These are phyloP conservation scores for Santalum album DNA, from an alignment of 164 flowering plant genomes.

Conservation along the genomic window DNA sequence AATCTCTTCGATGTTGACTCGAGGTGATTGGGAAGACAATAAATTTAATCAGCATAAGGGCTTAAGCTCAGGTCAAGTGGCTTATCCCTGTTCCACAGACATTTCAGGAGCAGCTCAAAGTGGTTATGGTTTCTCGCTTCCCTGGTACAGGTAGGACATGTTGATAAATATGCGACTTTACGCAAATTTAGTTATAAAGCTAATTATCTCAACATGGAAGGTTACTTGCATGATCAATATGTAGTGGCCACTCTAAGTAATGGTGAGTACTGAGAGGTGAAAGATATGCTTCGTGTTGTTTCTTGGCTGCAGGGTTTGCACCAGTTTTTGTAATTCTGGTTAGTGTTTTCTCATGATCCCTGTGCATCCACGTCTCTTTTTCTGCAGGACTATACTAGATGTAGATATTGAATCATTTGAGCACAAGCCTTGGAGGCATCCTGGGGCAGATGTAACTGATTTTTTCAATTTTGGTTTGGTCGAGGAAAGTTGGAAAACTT, in stretches of 20 bases:
- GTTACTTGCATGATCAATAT: not conserved
- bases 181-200: too few relatives aligned
- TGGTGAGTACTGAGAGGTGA: too few relatives aligned
- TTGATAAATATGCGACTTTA: too few relatives aligned
- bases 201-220: not conserved
- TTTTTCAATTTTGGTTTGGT: conserved; percentile 59
- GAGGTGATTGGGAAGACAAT: conserved; percentile 26
- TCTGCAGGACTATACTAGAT: conserved; percentile 48
- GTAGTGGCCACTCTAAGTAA: too few relatives aligned
- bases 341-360: not conserved
- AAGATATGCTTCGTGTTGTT: too few relatives aligned
- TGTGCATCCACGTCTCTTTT: not conserved
- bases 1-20: conserved; percentile 9
- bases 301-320: too few relatives aligned
- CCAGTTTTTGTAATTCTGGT: not conserved
- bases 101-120: conserved; percentile 14
- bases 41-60: conserved; percentile 11
- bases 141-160: conserved; percentile 37
- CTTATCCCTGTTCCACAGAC: conserved; percentile 9
- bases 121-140: conserved; percentile 41
- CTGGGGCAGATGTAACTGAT: conserved; percentile 50
- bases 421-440: conserved; percentile 52
- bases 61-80: conserved; percentile 15
- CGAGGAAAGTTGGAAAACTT: conserved; percentile 62
- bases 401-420: conserved; percentile 37